Conservation (phyloP, 768 basidiomycete genomes). For the Lactarius trivialis region DNA sequence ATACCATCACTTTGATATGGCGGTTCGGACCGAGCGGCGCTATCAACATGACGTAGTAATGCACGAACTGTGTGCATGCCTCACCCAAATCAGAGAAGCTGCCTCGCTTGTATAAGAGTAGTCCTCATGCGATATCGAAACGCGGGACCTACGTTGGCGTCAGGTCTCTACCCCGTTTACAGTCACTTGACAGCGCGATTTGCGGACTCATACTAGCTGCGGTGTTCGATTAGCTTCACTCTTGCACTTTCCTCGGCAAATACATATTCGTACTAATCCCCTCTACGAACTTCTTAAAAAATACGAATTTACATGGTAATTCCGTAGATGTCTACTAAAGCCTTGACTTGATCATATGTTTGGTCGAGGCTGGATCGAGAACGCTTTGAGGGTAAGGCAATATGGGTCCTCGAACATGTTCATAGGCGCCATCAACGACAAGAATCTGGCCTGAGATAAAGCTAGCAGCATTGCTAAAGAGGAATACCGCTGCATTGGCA, state of each 20-base stretch:
- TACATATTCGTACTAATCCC: not conserved
- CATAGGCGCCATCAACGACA: constrained; percentile 28
- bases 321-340: constrained; percentile 11
- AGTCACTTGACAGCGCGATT: too few relatives aligned
- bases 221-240: not conserved
- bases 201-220: not conserved
- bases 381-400: constrained; percentile 26
- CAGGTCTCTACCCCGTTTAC: not conserved
- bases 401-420: constrained; percentile 21
- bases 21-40: not conserved
- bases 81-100: not conserved
- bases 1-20: not conserved
- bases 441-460: constrained; percentile 36
- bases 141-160: not conserved
- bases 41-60: not conserved
- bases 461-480: constrained; percentile 36
- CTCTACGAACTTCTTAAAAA: not conserved
- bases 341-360: constrained; percentile 22
- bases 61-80: not conserved
- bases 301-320: not conserved
- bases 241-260: not conserved
- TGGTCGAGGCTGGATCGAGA: constrained; percentile 23
- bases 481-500: constrained; percentile 34
- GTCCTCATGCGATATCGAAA: not conserved
- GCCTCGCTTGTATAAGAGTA: not conserved